phyloP scores from a whole-genome alignment of 148 eudicot genomes.

The Heliamphora exappendiculata region DNA sequence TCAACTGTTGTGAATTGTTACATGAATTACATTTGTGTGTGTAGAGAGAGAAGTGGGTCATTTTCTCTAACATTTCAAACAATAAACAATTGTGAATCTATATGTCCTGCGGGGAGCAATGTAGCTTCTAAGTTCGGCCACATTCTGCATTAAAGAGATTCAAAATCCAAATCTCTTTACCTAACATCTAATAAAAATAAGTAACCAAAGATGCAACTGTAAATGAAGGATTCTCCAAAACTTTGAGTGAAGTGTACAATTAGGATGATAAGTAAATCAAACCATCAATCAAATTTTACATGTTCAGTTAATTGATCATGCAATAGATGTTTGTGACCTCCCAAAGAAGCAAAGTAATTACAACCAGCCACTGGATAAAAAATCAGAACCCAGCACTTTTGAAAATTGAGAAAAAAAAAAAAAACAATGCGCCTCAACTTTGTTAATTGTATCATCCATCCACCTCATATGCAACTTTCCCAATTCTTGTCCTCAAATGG shows the following conservation, averaged over 20 bases:
- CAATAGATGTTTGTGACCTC: background rate
- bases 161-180: background rate
- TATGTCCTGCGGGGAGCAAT: background rate
- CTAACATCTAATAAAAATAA: background rate
- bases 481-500: too few species aligned
- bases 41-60: too few species aligned
- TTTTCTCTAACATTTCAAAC: background rate
- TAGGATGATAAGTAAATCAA: too few species aligned
- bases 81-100: background rate
- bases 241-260: too few species aligned
- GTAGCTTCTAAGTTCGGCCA: background rate
- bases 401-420: too few species aligned
- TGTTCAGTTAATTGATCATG: background rate
- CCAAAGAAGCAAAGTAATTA: background rate
- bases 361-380: background rate
- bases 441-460: background rate
- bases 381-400: too few species aligned
- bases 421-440: background rate
- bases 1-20: too few species aligned
- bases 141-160: conserved; percentile 3
- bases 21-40: too few species aligned
- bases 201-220: background rate
- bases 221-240: background rate
- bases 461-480: background rate
- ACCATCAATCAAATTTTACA: too few species aligned